phyloP scores from a whole-genome alignment of 345 rosid species.

The Schrenkiella parvula region DNA sequence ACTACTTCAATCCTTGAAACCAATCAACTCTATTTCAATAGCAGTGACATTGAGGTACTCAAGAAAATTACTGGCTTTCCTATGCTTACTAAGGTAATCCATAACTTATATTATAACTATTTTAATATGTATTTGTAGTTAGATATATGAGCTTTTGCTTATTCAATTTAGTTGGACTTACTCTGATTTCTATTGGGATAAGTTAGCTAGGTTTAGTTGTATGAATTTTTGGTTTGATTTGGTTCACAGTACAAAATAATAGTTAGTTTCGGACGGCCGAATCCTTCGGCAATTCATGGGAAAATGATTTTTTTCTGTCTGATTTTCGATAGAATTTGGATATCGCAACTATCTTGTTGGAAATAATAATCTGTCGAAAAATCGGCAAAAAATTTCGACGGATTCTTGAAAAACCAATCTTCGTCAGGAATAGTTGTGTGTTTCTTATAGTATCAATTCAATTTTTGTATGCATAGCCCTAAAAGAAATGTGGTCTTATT shows the following conservation, averaged over 20 bases:
- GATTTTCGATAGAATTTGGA: no score
- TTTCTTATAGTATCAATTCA: no score
- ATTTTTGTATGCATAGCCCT: neutral
- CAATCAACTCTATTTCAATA: conserved; percentile 52
- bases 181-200: neutral
- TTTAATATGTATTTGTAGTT: neutral
- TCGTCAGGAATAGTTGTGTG: no score
- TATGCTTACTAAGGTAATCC: conserved; percentile 67
- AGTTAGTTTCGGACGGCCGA: no score
- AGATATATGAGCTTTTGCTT: neutral
- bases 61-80: conserved; percentile 58
- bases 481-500: neutral
- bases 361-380: no score
- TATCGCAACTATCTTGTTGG: no score
- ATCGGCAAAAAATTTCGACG: no score
- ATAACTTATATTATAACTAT: neutral
- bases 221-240: neutral
- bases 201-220: neutral
- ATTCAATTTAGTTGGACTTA: neutral
- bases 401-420: no score
- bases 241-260: no score
- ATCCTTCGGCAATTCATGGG: no score
- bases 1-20: conserved; percentile 50
- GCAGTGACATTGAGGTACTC: conserved; percentile 53
- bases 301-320: no score